A percentile compares a stretch with the other conserved stretches of the same genome.
These are phyloP conservation scores for Hirsutella rhossiliensis DNA, from an alignment of 2,329 filamentous ascomycete genomes.

Conservation along the genomic window DNA sequence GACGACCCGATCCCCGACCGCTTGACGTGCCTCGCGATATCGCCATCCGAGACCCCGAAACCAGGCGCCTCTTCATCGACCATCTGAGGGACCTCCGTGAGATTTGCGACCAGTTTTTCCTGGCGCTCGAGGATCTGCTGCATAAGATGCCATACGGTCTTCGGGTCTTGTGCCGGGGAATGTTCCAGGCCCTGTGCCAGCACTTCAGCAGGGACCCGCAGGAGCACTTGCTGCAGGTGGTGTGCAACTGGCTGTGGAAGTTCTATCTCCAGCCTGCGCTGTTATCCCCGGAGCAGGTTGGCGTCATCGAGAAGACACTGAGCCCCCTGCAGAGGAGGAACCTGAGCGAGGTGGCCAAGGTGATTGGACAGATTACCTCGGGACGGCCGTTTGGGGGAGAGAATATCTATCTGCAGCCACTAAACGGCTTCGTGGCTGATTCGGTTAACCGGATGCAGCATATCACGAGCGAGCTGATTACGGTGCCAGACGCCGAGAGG, in stretches of 20 bases:
- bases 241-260: slow-evolving; percentile 87
- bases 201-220: slow-evolving; percentile 73
- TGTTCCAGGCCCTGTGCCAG: slow-evolving; percentile 63
- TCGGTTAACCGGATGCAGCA: slow-evolving; percentile 68
- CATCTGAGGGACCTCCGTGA: slow-evolving; percentile 89
- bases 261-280: slow-evolving; percentile 87
- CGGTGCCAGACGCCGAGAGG: slow-evolving; percentile 73
- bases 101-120: slow-evolving; percentile 84
- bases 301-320: slow-evolving; percentile 79
- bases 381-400: slow-evolving; percentile 86
- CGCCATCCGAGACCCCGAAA: slow-evolving; percentile 93
- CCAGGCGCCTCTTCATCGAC: slow-evolving; percentile 82
- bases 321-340: slow-evolving; percentile 91
- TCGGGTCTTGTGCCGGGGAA: slow-evolving; percentile 76
- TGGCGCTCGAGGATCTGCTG: slow-evolving; percentile 68
- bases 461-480: slow-evolving; percentile 67
- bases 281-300: slow-evolving; percentile 81
- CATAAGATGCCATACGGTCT: slow-evolving; percentile 89
- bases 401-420: slow-evolving; percentile 87
- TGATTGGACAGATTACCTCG: slow-evolving; percentile 78
- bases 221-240: slow-evolving; percentile 67
- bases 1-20: slow-evolving; percentile 66
- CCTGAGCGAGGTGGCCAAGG: slow-evolving; percentile 78
- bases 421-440: slow-evolving; percentile 83
- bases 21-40: slow-evolving; percentile 81